phyloP scores from a whole-genome alignment of 495 filamentous ascomycete species.

The Penicillium dipodomyicola region DNA sequence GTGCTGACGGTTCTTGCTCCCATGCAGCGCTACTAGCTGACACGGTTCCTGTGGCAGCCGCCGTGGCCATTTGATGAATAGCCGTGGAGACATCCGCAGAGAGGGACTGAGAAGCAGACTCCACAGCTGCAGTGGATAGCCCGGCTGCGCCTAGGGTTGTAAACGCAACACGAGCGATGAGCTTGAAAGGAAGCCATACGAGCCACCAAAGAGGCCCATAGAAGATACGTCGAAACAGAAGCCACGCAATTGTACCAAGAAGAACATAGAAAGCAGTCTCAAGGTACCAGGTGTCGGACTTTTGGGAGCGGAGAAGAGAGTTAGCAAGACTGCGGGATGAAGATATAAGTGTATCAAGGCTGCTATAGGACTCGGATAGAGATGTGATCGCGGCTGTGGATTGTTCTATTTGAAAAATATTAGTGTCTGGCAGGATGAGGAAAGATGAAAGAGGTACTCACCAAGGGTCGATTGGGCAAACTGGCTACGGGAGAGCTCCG shows the following conservation, averaged over 20 bases:
- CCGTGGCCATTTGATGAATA: slow-evolving; percentile 20
- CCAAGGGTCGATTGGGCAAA: slow-evolving; percentile 84
- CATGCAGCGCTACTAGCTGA: slow-evolving; percentile 17
- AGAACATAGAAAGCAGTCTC: slow-evolving; percentile 83
- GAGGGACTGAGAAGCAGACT: slow-evolving; percentile 23
- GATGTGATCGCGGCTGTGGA: slow-evolving; percentile 77
- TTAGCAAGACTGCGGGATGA: slow-evolving; percentile 71
- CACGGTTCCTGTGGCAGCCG: slow-evolving; percentile 18
- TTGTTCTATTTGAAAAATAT: slow-evolving; percentile 44
- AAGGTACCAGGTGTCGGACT: slow-evolving; percentile 96
- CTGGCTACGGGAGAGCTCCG: slow-evolving; percentile 75
- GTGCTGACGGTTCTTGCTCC: slow-evolving; percentile 26
- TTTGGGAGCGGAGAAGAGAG: slow-evolving; percentile 78
- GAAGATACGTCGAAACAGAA: slow-evolving; percentile 76
- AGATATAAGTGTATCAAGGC: slow-evolving; percentile 71
- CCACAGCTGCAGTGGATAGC: slow-evolving; percentile 32
- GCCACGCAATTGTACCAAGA: slow-evolving; percentile 72
- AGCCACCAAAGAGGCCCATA: slow-evolving; percentile 92
- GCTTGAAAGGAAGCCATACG: slow-evolving; percentile 72
- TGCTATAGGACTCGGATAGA: slow-evolving; percentile 73
- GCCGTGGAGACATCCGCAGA: slow-evolving; percentile 15
- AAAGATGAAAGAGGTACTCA: slow-evolving; percentile 19
- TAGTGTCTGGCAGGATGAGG: slow-evolving; percentile 6
- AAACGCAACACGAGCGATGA: slow-evolving; percentile 53
- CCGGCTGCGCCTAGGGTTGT: slow-evolving; percentile 40